Evolutionary conservation across 2,329 filamentous ascomycete genomes (phyloP).

Genomic region (Alternaria panax): DNA sequence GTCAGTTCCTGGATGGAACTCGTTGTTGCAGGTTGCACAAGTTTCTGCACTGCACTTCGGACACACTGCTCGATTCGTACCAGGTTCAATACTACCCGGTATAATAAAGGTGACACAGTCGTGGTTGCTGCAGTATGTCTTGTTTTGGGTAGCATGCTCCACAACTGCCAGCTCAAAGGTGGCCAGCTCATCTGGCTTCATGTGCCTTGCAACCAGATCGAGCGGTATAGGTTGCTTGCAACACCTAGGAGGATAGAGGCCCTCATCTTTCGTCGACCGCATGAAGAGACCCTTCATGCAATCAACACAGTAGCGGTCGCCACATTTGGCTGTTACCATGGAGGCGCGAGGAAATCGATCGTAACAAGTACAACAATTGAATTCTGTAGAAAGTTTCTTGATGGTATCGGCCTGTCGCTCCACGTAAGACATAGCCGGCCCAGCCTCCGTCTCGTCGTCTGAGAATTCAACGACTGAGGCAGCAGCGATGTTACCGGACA

Average conservation of each 20-base stretch:
- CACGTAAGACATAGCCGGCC: slow-evolving; percentile 20
- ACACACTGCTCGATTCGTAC: slow-evolving; percentile 18
- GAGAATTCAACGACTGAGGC: slow-evolving; percentile 13
- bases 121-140: slow-evolving; percentile 25
- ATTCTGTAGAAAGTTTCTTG: slow-evolving; percentile 16
- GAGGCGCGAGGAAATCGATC: slow-evolving; percentile 4
- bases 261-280: slow-evolving; percentile 23
- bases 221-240: slow-evolving; percentile 11
- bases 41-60: slow-evolving; percentile 15
- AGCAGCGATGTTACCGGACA: slow-evolving; percentile 3
- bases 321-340: slow-evolving; percentile 16
- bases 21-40: slow-evolving; percentile 25
- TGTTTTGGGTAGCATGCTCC: slow-evolving; percentile 15
- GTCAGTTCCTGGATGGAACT: slow-evolving; percentile 16
- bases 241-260: slow-evolving; percentile 23
- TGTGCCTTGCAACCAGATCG: slow-evolving; percentile 49
- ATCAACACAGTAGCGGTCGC: slow-evolving; percentile 24
- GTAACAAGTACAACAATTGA: slow-evolving; percentile 20
- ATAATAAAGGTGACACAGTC: slow-evolving; percentile 22
- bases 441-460: slow-evolving; percentile 23
- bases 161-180: slow-evolving; percentile 13
- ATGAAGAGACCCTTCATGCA: slow-evolving; percentile 30
- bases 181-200: slow-evolving; percentile 15
- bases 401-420: slow-evolving; percentile 22
- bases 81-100: slow-evolving; percentile 12